Base-by-base conservation (phyloP, 139 green algal species). In the Auxenochlorella protothecoides region DNA sequence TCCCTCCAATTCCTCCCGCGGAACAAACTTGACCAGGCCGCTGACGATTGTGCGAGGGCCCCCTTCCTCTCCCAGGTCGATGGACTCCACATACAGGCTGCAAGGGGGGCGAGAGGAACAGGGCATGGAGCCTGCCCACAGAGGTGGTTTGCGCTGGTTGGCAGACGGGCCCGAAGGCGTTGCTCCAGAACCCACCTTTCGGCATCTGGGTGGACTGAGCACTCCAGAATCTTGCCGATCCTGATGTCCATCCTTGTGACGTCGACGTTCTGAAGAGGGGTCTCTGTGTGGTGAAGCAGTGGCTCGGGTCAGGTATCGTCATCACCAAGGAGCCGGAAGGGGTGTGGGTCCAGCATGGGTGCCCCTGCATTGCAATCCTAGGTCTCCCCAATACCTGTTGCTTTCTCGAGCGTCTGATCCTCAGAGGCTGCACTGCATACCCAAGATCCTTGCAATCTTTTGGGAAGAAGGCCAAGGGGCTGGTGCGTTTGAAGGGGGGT, bases 11-110 rank as follows among this genome's bases (percentile, higher is more conserved):
- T 89, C 72, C 59, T 96, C 93, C 63, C 87, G 63, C 7, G 92
- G 80, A 16, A 97, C 83, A 71, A 92, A 97, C 76, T 97, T 95
- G 16, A 95, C 89, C 15, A 98, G 84, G 5, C 94, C 93, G 53
- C 76, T 90, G 66, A 98, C 90, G 62, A 98, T 86, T 8, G 82
- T 87, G 67, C 90, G 80, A 8, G 90, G 89, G 2, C 71, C 74
- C 73, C 88, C 82, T 0, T 82, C 82, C 75, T 96, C 90, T 3
- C 92, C 93, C 6, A 97, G 54, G 65, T 97, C 93, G 15, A 98
- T 94, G 78, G 96, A 78, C 84, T 98, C 93, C 12, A 97, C 81
- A 76, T 97, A 98, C 44, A 98, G 80, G 55, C 72, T 78, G 73
- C 64, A 76, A 5, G 59, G 27, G 54, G 15, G 62, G 16, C 2